Evolutionary conservation across 495 filamentous ascomycete genomes (phyloP).

Genomic region (Hyaloscypha bicolor): DNA sequence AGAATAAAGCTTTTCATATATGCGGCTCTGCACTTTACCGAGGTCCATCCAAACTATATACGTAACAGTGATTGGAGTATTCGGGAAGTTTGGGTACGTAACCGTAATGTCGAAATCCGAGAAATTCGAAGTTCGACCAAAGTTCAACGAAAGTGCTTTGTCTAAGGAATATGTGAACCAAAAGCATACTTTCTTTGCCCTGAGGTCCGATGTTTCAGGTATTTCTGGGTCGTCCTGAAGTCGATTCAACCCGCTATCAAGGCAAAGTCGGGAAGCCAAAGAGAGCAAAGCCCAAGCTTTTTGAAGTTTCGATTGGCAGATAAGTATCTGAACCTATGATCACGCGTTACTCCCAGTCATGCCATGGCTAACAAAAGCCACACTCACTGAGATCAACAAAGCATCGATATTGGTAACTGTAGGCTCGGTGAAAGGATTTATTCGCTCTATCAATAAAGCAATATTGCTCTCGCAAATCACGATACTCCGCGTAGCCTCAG

Average conservation of each 20-base stretch:
- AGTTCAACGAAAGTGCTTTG: constrained; percentile 21
- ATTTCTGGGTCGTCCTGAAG: constrained; percentile 9
- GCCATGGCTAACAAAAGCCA: neutral
- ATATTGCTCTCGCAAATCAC: no score
- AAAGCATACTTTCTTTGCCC: constrained; percentile 6
- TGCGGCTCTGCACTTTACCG: no score
- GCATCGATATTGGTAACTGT: constrained; percentile 13
- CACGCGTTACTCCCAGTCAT: no score
- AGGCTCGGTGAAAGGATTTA: constrained; percentile 14
- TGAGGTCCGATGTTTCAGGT: neutral
- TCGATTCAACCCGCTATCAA: constrained; percentile 15
- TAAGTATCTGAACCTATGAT: constrained; percentile 2
- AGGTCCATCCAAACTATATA: no score
- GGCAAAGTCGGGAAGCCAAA: constrained; percentile 12
- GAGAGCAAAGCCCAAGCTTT: constrained; percentile 20
- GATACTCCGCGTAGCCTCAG: no score
- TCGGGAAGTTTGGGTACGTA: constrained; percentile 9
- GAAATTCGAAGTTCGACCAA: constrained; percentile 15
- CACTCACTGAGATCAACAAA: constrained; percentile 12
- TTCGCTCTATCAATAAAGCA: neutral
- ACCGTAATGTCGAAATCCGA: constrained; percentile 19
- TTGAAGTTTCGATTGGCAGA: constrained; percentile 4
- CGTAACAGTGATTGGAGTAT: neutral
- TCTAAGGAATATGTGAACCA: constrained; percentile 19
- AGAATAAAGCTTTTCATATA: no score